Conservation (phyloP, 129 eudicot species). For the Scalesia atractyloides region DNA sequence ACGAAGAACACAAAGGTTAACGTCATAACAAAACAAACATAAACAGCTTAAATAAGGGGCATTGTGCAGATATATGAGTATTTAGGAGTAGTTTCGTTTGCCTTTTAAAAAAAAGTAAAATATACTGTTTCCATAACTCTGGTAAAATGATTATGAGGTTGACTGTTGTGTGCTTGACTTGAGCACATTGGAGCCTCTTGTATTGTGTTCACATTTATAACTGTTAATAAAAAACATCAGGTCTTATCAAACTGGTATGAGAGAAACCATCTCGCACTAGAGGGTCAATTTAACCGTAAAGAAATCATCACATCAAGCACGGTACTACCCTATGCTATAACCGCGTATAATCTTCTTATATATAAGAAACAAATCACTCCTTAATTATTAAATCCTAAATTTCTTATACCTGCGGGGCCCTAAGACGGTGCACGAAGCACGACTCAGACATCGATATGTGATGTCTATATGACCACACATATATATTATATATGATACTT, state of each 20-base stretch:
- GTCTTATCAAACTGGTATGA: background rate
- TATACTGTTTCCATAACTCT: background rate
- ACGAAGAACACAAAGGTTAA: background rate
- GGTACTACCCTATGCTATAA: background rate
- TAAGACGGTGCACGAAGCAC: background rate
- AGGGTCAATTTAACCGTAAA: background rate
- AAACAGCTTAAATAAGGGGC: too few species aligned
- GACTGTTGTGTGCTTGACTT: background rate
- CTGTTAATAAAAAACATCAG: background rate
- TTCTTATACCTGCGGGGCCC: background rate
- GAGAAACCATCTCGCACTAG: background rate
- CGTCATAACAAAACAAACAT: too few species aligned
- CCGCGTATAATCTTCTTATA: background rate
- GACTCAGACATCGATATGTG: background rate
- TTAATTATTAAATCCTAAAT: background rate
- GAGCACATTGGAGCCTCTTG: background rate
- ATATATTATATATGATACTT: background rate
- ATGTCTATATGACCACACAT: background rate
- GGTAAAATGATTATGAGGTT: background rate
- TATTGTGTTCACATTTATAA: background rate
- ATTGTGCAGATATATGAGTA: too few species aligned
- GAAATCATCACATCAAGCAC: background rate
- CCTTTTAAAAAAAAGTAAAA: background rate
- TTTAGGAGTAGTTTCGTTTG: too few species aligned
- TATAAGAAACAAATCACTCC: background rate